Evolutionary conservation across 73 alveolate genomes (phyloP), one percentile per base, ranked within the genome.

Genomic region (Paramecium pentaurelia): DNA sequence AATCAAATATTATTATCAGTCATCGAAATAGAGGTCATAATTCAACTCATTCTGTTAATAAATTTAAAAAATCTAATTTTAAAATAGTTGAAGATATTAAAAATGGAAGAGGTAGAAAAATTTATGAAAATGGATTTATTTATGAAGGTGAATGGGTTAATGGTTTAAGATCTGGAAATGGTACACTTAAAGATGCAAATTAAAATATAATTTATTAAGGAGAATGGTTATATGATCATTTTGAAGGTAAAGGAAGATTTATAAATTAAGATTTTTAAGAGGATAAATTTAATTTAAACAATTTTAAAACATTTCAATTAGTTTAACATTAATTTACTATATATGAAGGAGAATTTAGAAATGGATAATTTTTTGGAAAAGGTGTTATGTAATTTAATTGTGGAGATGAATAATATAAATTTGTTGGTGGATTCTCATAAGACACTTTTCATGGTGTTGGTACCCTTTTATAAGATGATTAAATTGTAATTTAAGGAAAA

Each of bases 161-260:
- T 71, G 95, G 92, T 18, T 18, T 77, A 36, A 90, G 92, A 30
- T 73, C 84, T 40, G 95, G 95, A 10, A 47, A 54, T 71, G 95
- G 95, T 2, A 83, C 86, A 60, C 59, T 60, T 36, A 49, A 25
- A 37, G 51, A 85, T 58, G 3, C 44, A 51, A 83, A 58, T 28
- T 85, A 86, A 80, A 22, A 40, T 18, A 90, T 68, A 25, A 58
- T 90, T 77, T 90, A 90, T 90, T 45, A 77, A 59, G 95, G 95
- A 9, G 84, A 77, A 28, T 90, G 95, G 95, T 25, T 75, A 20
- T 4, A 42, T 5, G 92, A 83, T 20, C 60, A 60, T 25, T 71
- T 70, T 34, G 84, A 90, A 44, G 95, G 95, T 4, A 14, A 58
- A 77, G 95, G 95, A 18, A 75, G 64, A 16, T 77, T 90, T 16